A percentile compares a stretch with the other conserved stretches of the same genome.
These are phyloP conservation scores for Ophiostoma quercus DNA, from an alignment of 2,329 filamentous ascomycete species.

Conservation along the genomic window DNA sequence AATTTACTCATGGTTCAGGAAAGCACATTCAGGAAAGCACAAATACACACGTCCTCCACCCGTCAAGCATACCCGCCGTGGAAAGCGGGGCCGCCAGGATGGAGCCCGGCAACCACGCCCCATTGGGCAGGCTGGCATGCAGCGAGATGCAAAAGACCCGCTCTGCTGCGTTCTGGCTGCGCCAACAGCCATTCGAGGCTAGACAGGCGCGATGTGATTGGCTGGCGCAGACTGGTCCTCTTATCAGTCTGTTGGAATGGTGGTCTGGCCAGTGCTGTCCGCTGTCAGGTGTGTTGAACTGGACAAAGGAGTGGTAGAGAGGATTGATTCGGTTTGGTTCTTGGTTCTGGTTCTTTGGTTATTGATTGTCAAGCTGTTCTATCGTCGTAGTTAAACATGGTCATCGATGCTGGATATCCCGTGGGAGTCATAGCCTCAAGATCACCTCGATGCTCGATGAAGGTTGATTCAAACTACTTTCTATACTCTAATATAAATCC, in stretches of 20 bases:
- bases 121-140: constrained; percentile 23
- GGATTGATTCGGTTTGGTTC: no score
- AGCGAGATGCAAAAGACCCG: constrained; percentile 17
- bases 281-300: background rate
- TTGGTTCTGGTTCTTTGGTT: no score
- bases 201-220: constrained; percentile 20
- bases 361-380: no score
- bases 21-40: no score
- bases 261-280: constrained; percentile 1
- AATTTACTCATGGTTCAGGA: background rate
- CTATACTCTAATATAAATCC: background rate
- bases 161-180: constrained; percentile 17
- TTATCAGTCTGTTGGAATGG: constrained; percentile 18
- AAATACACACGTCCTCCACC: background rate
- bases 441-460: background rate
- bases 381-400: no score
- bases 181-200: constrained; percentile 19
- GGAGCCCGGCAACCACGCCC: constrained; percentile 9
- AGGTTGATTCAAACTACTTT: background rate
- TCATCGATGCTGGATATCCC: no score
- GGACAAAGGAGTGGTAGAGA: background rate
- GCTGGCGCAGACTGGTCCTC: constrained; percentile 10
- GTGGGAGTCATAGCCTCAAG: no score
- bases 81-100: constrained; percentile 24
- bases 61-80: constrained; percentile 6